Conservation (phyloP, 2,329 filamentous ascomycete genomes). For the Penicillium corylophilum region DNA sequence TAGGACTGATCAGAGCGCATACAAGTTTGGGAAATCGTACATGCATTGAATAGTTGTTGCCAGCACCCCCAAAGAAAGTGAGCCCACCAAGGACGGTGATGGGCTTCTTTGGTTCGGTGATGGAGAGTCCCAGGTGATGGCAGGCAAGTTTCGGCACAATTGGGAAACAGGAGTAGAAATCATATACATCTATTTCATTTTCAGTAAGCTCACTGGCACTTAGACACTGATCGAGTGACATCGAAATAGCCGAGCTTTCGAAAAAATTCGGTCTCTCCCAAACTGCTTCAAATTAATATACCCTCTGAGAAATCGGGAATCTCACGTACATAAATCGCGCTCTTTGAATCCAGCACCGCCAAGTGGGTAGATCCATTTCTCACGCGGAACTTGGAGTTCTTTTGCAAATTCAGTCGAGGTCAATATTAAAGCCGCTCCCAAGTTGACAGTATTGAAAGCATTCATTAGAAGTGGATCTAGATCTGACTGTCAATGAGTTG, state of each 20-base stretch:
- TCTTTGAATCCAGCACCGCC: conserved; percentile 64
- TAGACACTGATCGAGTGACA: conserved; percentile 57
- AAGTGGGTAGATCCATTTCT: conserved; percentile 63
- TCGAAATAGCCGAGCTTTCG: conserved; percentile 58
- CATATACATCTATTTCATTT: conserved; percentile 59
- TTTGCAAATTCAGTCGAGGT: conserved; percentile 58
- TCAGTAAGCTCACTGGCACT: conserved; percentile 47
- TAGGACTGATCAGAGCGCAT: neutral
- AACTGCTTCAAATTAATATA: conserved; percentile 42
- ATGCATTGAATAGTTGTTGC: conserved; percentile 71
- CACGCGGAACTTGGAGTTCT: conserved; percentile 54
- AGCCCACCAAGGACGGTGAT: conserved; percentile 64
- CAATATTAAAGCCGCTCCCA: conserved; percentile 60
- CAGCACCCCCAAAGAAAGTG: conserved; percentile 68
- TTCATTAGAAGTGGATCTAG: conserved; percentile 69
- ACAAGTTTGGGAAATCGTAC: conserved; percentile 32
- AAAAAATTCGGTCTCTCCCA: conserved; percentile 62
- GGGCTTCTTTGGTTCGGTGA: conserved; percentile 48
- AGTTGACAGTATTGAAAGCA: conserved; percentile 67
- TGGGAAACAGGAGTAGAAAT: conserved; percentile 69
- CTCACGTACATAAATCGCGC: conserved; percentile 50
- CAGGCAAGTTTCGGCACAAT: conserved; percentile 68
- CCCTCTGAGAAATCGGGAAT: neutral
- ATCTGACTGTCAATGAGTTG: neutral
- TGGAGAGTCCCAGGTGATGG: conserved; percentile 56